Evolutionary conservation across 257 asterid species (phyloP), one percentile per base, ranked within the genome.

Genomic region (Solanum sparsipilum): DNA sequence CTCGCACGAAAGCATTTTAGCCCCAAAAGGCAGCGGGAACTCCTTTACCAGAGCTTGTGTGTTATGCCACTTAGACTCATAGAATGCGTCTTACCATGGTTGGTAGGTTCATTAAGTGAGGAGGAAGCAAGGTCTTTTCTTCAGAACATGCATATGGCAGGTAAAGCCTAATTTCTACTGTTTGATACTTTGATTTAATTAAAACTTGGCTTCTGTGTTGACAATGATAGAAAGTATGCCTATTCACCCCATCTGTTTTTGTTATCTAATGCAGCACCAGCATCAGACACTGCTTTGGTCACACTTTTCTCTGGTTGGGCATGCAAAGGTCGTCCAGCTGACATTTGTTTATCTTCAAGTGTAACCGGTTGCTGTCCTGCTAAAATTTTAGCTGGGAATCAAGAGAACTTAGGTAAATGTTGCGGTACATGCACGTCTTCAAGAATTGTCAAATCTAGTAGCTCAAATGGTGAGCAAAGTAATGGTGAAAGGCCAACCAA

Each of bases 271-370:
- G 91, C 97, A 97, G 99, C 98, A 90, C 98, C 99, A 31, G 92
- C 94, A 76, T 92, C 98, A n/a, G 99, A 97, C 89, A 89, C 92
- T 83, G 98, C 98, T 88, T 89, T 97, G 89, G 96, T 97, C 56
- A 97, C 99, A 16, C 92, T 97, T 79, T 97, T 96, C 91, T 91
- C 98, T 90, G 99, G 99, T 83, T 97, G 99, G 99, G 98, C 98
- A 78, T 97, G 99, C 92, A 96, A 97, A 92, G 99, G 99, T 84
- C 91, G 89, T 86, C 94, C 94, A 89, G 90, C 88, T 41, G 94
- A 93, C 83, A 89, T 90, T 84, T 97, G 98, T 88, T 93, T 97
- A 88, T 92, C 96, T 88, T 93, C 94, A 82, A 87, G 92, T 88
- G 93, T 92, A 88, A 83, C 85, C 85, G 96, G 98, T 71, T 91